A percentile compares a stretch with the other conserved stretches of the same genome.
Evolutionary conservation across 1,284 basidiomycete genomes (phyloP).

Genomic region (Ceratobasidium sp.): DNA sequence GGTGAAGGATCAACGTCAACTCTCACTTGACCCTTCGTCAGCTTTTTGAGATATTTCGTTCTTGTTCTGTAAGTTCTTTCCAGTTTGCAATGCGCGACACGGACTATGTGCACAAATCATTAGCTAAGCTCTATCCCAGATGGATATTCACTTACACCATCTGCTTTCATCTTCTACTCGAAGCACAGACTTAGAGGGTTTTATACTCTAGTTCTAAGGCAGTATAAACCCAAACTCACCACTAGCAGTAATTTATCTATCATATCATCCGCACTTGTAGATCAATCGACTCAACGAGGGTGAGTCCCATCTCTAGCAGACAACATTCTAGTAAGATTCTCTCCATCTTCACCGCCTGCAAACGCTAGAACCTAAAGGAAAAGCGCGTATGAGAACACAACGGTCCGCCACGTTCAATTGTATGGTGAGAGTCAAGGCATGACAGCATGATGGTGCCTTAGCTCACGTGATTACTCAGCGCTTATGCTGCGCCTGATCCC

Average conservation of each 20-base stretch:
- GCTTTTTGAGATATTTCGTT: conserved; percentile 38
- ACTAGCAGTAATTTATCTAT: conserved; percentile 39
- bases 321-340: conserved; percentile 18
- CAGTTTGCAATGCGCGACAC: conserved; percentile 41
- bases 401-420: conserved; percentile 19
- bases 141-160: conserved; percentile 9
- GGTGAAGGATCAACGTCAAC: no score
- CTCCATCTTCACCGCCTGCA: not conserved
- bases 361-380: not conserved
- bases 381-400: not conserved
- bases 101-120: not conserved
- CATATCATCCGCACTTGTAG: conserved; percentile 41
- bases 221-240: not conserved
- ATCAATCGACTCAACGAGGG: no score
- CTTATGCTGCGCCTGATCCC: not conserved
- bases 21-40: conserved; percentile 31
- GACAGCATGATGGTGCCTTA: not conserved
- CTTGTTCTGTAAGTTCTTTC: conserved; percentile 37
- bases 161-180: conserved; percentile 37
- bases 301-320: conserved; percentile 33
- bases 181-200: not conserved
- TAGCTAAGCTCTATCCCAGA: not conserved
- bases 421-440: not conserved
- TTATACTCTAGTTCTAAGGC: no score
- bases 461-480: not conserved